Base-by-base conservation (phyloP, 2,329 filamentous ascomycete species). In the Colletotrichum simmondsii region DNA sequence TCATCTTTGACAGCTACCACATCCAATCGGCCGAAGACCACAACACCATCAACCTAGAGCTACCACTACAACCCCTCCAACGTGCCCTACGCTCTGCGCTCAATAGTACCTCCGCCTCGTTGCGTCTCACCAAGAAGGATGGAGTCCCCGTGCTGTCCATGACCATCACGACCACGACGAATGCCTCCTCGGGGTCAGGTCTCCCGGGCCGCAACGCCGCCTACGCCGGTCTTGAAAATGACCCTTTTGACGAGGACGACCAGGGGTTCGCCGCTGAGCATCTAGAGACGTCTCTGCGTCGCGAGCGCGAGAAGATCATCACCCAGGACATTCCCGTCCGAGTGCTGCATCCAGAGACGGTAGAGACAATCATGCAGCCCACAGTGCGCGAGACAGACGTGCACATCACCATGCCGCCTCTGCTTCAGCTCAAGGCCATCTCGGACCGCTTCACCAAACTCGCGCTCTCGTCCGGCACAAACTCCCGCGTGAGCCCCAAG, bases 311-410 rank as follows among this genome's bases (percentile, higher is more conserved):
- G 81, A 97, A 97, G 75, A 89, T 97, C 77, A 93, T 99, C 78
- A 98, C 95, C 0, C 97, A 99, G 80, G 95, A 98, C 82, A 93
- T 99, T 52, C 97, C 97, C n/a, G 93, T 98, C 56, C 92, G 95
- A 22, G 95, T 99, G 1, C 89, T 99, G 11, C 92, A 94, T 71
- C 92, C 94, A 2, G 91, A 93, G 65, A 93, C 91, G 0, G 95
- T 98, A n/a, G 94, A 97, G 78, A 93, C 92, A n/a, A 92, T 98
- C 74, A 95, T 97, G 85, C 96, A 99, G 84, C 97, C 97, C 16
- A 92, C 92, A 73, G 95, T 95, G 72, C 92, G 94, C 72, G 95
- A 98, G 77, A 95, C 96, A 52, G 97, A 98, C 78, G 95, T 98
- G 3, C 94, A 98, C 83, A 97, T 99, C 79, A 92, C 95, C 66